Base-by-base conservation (phyloP, 495 filamentous ascomycete species). In the Chaetomium tenue region DNA sequence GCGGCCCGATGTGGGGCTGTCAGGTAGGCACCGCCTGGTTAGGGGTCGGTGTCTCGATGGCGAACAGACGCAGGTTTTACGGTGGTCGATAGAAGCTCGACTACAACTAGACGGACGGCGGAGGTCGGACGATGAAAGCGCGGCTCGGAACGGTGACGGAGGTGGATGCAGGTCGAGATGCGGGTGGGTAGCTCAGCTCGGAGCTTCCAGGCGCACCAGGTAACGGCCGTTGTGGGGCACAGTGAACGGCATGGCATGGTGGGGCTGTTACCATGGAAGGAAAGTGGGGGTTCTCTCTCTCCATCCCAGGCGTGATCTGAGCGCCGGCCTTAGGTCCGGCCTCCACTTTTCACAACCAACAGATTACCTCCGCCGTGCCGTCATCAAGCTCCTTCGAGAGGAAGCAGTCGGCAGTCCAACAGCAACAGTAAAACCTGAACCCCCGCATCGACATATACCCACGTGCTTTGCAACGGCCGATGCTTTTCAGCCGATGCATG, bases 171-270 rank as follows among this genome's bases (percentile, higher is more conserved):
- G 6, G 18, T 18, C 8, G 25, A 18, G 50, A 53, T 53, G 25
- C 23, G 23, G 23, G 50, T 9, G 25, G 51, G 23, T 16, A 33
- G 28, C 52, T 20, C 48, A 51, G 48, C 48, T 30, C 47, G 11
- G 22, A 50, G 47, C 47, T 53, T 54, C 28, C 52, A 54, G 28
- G 26, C 20, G 18, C 2, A 7, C 2, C 26, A 33, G 28, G 16
- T 33, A 44, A 44, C 52, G 52, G 7, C 52, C 6, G 16, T 26
- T 33, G 52, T 37, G 52, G 52, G 28, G 52, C 51, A 54, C 50
- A 5, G 28, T 52, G 25, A 28, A 25, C 50, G 15, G 7, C 13
- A 12, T 15, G 25, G 50, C 3, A 12, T 15, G 25, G 50, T 52
- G 23, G 25, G 50, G 44, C 12, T 16, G 40, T 30, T 53, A 16